Evolutionary conservation across 192 early-diverging fungal genomes (phyloP), one percentile per base, ranked within the genome.

Genomic region (Backusella tuberculispora): DNA sequence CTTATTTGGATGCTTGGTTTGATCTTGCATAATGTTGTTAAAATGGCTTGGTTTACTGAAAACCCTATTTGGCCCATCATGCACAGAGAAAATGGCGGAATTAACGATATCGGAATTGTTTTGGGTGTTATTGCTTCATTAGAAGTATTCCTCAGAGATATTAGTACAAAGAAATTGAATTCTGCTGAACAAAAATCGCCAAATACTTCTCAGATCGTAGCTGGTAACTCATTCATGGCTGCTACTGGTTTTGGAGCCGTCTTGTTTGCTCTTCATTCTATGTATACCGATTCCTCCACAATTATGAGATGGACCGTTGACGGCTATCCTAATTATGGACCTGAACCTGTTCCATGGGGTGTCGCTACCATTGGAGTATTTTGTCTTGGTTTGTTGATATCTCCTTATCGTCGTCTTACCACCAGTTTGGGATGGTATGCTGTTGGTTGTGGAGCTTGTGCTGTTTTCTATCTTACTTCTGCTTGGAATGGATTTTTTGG

Each of bases 31-130:
- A 85, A 91, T 41, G 85, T 90, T 0, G 84, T 93, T 76, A 93
- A 92, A 76, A 87, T 91, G 83, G 83, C 88, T 17, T 93, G 92
- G 89, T 90, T 86, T 73, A 90, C 92, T 12, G 90, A 92, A 83
- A 95, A 95, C 81, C 92, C 92, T 2, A 89, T 89, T 60, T 95
- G 93, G 93, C 87, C 92, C n/a, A 91, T 92, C 21, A 93, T 95
- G 92, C 87, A 95, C 67, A 82, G 77, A 48, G 78, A 45, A 17
- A 93, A 88, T 75, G 93, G 93, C 63, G 93, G 93, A 0, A 84
- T 88, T 77, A 95, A 95, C 81, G 76, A 83, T 66, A 78, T 88
- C 1, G 93, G 88, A 15, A 76, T 93, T 37, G 75, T 77, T 15
- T 74, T 95, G 53, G 93, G 89, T 43, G 69, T 90, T 0, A 72